These are phyloP conservation scores for Beverwykella pulmonaria DNA, from an alignment of 495 filamentous ascomycete genomes.

Conservation along the genomic window DNA sequence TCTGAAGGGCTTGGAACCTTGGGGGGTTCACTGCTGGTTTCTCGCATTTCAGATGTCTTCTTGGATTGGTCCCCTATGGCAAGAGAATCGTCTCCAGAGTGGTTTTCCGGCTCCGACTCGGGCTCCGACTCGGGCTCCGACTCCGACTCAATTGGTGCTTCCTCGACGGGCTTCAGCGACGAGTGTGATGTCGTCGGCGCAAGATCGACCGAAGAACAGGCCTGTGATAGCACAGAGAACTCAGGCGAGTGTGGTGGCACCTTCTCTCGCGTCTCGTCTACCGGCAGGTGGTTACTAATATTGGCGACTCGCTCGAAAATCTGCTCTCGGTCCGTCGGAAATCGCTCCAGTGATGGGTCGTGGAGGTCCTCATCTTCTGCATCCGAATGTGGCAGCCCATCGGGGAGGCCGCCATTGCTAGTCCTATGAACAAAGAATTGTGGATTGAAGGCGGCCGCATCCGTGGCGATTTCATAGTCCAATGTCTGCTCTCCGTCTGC, in stretches of 20 bases:
- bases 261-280: slow-evolving; percentile 18
- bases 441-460: not conserved
- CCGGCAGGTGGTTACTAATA: slow-evolving; percentile 9
- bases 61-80: not conserved
- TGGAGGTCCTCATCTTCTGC: slow-evolving; percentile 33
- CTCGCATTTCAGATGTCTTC: not conserved
- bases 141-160: slow-evolving; percentile 1
- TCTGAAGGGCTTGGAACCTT: not conserved
- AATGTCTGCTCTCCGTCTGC: slow-evolving; percentile 4
- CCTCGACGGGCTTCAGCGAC: slow-evolving; percentile 16
- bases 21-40: not conserved
- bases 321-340: slow-evolving; percentile 21
- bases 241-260: slow-evolving; percentile 6
- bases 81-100: not conserved
- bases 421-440: slow-evolving; percentile 8
- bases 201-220: slow-evolving; percentile 16
- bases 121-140: not conserved
- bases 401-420: not conserved
- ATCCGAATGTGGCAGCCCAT: slow-evolving; percentile 21
- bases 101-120: not conserved
- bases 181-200: not conserved
- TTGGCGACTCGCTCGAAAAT: slow-evolving; percentile 25
- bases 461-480: slow-evolving; percentile 4
- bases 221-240: slow-evolving; percentile 9
- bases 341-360: slow-evolving; percentile 25